Evolutionary conservation across 1,139 yeast species (phyloP), one percentile per base, ranked within the genome.

Genomic region (Hyphopichia burtonii): DNA sequence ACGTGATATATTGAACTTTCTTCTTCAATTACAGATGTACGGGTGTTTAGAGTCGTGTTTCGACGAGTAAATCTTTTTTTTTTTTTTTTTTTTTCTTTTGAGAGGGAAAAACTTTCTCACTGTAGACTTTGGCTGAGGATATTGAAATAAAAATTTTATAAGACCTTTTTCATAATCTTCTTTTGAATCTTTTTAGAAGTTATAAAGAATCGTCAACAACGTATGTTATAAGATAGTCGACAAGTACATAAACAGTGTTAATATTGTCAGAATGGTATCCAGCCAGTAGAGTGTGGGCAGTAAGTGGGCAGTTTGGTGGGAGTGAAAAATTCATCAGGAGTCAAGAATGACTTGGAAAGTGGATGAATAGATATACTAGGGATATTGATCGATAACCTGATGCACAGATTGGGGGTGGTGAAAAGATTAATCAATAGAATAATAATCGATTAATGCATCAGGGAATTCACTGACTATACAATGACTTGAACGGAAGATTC

Each of bases 121-220:
- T 8, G 28, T 25, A 11, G n/a, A 10, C 4, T 25, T 11, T 25
- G n/a, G 4, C 11, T 25, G 11, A 11, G 28, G n/a, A 9, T 31
- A 31, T 31, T 31, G 22, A 17, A 17, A 31, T 17, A 31, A 31
- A 31, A 31, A 16, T 31, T 31, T 31, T 31, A 31, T n/a, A 16
- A 25, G 28, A 4, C 3, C 17, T 30, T 30, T 12, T 17, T n/a
- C 15, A 11, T 17, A 12, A 18, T 10, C 17, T 16, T 17, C 22
- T 31, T 31, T 18, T 31, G 8, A 39, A 40, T 40, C 45, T 41
- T 46, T 41, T 45, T 41, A 37, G 38, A 36, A 31, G 36, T 17
- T 43, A 44, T 45, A 46, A 47, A 52, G 55, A 48, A 52, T 50
- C 55, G 48, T 44, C 41, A 50, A 49, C 42, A 44, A 48, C 48